Percentiles rank a stretch among this genome's conserved stretches.
phyloP scores from a whole-genome alignment of 148 eudicot genomes.

The Vaccinium macrocarpon region DNA sequence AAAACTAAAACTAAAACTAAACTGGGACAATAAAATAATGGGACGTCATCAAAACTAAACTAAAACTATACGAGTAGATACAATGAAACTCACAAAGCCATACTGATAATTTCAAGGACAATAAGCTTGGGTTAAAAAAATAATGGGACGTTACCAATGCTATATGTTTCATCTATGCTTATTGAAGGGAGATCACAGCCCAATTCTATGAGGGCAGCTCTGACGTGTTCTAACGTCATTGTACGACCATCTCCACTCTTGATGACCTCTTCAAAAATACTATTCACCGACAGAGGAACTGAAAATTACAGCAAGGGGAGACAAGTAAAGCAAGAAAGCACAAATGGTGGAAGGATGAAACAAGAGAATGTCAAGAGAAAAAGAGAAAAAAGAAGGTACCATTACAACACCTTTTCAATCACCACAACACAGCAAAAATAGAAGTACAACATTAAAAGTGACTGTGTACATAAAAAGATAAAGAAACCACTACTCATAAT shows the following conservation, averaged over 20 bases:
- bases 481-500: not conserved
- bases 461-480: not conserved
- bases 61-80: not conserved
- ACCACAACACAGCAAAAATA: not conserved
- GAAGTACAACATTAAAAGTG: not conserved
- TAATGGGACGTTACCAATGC: conserved; percentile 39
- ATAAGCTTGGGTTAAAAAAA: not conserved
- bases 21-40: too few species aligned
- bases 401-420: not conserved
- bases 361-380: not conserved
- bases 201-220: conserved; percentile 59
- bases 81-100: not conserved
- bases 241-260: conserved; percentile 62
- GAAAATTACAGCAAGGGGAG: conserved; percentile 26
- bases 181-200: conserved; percentile 52
- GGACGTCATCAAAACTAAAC: too few species aligned
- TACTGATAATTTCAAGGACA: not conserved
- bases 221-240: conserved; percentile 71
- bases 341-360: too few species aligned
- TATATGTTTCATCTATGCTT: conserved; percentile 51
- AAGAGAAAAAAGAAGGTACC: not conserved
- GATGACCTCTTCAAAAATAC: conserved; percentile 68
- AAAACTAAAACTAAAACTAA: too few species aligned
- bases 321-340: not conserved
- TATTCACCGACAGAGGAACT: conserved; percentile 62